These are phyloP conservation scores for Moricandia moricandioides DNA, from an alignment of 345 rosid species.

Conservation along the genomic window DNA sequence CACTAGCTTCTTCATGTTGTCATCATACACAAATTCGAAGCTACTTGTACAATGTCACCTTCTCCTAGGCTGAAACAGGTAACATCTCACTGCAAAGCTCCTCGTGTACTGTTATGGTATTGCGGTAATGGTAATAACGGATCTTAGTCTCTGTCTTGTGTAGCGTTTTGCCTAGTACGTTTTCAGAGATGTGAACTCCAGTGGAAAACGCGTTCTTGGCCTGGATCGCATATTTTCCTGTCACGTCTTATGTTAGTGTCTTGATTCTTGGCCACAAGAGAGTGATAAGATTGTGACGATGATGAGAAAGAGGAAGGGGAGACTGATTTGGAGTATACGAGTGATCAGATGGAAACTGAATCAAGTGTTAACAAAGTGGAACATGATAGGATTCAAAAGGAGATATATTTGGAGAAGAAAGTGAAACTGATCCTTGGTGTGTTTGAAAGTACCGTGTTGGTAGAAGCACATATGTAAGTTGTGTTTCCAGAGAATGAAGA, in stretches of 20 bases:
- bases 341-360: too few relatives aligned
- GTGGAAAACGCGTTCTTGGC: conserved; percentile 80
- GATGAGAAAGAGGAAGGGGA: too few relatives aligned
- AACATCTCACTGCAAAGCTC: conserved; percentile 67
- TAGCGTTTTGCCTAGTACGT: conserved; percentile 62
- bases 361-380: too few relatives aligned
- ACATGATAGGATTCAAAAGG: too few relatives aligned
- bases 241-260: conserved; percentile 68
- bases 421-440: too few relatives aligned
- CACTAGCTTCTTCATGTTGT: conserved; percentile 65
- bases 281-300: too few relatives aligned
- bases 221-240: conserved; percentile 78
- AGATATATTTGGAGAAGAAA: too few relatives aligned
- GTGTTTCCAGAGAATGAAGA: too few relatives aligned
- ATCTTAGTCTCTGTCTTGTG: conserved; percentile 80
- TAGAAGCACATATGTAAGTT: too few relatives aligned
- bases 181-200: conserved; percentile 93
- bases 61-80: conserved; percentile 50
- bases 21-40: conserved; percentile 66
- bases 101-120: conserved; percentile 52
- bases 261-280: conserved; percentile 39
- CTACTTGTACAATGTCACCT: conserved; percentile 50
- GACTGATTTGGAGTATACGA: too few relatives aligned
- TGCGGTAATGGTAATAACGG: conserved; percentile 80
- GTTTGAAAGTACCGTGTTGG: too few relatives aligned